phyloP scores from a whole-genome alignment of 768 basidiomycete genomes.

The Mycena sanguinolenta region DNA sequence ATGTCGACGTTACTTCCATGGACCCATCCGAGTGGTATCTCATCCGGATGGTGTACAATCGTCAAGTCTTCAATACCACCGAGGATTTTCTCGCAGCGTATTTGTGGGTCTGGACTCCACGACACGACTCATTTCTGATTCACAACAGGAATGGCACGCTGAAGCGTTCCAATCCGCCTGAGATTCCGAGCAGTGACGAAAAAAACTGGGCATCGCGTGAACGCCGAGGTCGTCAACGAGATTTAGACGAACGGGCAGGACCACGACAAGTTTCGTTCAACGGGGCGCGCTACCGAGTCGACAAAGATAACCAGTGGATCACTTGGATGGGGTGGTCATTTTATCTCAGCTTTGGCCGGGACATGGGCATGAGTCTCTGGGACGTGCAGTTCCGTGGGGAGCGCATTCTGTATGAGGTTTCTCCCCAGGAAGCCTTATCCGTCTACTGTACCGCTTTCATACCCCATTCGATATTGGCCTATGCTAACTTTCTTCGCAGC shows the following conservation, averaged over 20 bases:
- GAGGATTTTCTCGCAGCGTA: conserved; percentile 68
- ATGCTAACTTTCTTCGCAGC: conserved; percentile 47
- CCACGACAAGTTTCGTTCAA: conserved; percentile 74
- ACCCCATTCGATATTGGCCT: not conserved
- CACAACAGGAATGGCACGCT: conserved; percentile 61
- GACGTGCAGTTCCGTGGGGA: conserved; percentile 70
- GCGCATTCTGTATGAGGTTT: conserved; percentile 72
- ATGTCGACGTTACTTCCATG: conserved; percentile 68
- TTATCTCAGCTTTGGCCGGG: conserved; percentile 73
- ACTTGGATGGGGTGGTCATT: conserved; percentile 78
- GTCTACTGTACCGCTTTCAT: conserved; percentile 59
- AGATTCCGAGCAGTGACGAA: conserved; percentile 48
- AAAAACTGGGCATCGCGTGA: conserved; percentile 62
- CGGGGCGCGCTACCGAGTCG: conserved; percentile 70
- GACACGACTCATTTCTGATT: too few species aligned
- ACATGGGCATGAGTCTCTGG: conserved; percentile 76
- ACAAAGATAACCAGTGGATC: conserved; percentile 64
- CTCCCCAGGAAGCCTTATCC: conserved; percentile 73
- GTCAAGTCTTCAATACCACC: conserved; percentile 63
- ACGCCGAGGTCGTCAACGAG: conserved; percentile 54
- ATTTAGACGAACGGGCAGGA: conserved; percentile 74
- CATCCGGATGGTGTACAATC: conserved; percentile 70
- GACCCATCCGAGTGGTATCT: conserved; percentile 65
- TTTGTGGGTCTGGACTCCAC: conserved; percentile 37
- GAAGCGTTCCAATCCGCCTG: conserved; percentile 51